Evolutionary conservation across 176 grass and related monocot species (phyloP).

Genomic region (Phoenix roebelenii): DNA sequence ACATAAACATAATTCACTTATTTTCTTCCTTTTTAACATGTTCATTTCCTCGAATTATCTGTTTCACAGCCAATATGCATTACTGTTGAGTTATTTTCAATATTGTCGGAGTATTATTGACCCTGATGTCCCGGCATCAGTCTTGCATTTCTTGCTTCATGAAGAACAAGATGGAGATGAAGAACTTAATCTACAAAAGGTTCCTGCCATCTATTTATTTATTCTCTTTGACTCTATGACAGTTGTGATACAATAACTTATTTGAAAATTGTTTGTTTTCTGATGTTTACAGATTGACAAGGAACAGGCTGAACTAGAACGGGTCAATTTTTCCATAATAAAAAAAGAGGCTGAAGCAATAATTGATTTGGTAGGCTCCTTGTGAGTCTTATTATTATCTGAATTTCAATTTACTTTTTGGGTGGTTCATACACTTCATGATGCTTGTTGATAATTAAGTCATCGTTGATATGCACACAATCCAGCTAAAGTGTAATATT

Average conservation of each 20-base stretch:
- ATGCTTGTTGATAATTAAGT: too few species aligned
- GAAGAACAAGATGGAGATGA: conserved; percentile 83
- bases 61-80: conserved; percentile 76
- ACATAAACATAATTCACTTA: too few species aligned
- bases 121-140: conserved; percentile 69
- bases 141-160: conserved; percentile 65
- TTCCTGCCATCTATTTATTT: conserved; percentile 9
- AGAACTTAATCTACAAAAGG: conserved; percentile 80
- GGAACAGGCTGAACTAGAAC: conserved; percentile 72
- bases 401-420: too few species aligned
- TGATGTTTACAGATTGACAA: conserved; percentile 48
- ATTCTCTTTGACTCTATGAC: neutral
- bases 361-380: conserved; percentile 63
- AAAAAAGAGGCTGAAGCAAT: conserved; percentile 79
- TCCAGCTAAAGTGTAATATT: too few species aligned
- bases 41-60: conserved; percentile 17
- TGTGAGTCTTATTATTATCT: neutral
- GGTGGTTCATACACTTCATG: too few species aligned
- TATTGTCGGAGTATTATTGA: conserved; percentile 86
- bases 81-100: conserved; percentile 89
- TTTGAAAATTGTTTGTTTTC: conserved; percentile 15
- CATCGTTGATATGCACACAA: too few species aligned
- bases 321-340: conserved; percentile 77
- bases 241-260: conserved; percentile 4
- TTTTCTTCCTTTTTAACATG: neutral